These are phyloP conservation scores for Aspergillus spinulosporus DNA, from an alignment of 2,329 filamentous ascomycete genomes.

Conservation along the genomic window DNA sequence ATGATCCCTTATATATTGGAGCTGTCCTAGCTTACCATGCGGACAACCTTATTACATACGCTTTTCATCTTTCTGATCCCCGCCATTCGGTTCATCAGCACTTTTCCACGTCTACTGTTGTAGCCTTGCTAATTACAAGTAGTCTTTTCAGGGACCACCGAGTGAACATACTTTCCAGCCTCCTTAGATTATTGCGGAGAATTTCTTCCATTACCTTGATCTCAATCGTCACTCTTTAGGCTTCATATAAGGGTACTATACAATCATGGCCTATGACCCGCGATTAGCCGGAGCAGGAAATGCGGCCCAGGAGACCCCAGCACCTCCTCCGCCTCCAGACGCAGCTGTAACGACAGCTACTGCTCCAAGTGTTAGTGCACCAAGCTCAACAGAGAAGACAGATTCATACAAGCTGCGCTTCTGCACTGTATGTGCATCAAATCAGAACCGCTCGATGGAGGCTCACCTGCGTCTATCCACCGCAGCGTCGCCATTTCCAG, in stretches of 20 bases:
- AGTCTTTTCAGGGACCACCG: slow-evolving; percentile 35
- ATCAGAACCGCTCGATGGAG: slow-evolving; percentile 99
- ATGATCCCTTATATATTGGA: slow-evolving; percentile 69
- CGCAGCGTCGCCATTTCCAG: slow-evolving; percentile 82
- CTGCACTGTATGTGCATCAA: slow-evolving; percentile 98
- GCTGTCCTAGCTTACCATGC: slow-evolving; percentile 68
- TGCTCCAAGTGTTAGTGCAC: not conserved
- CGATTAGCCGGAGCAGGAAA: slow-evolving; percentile 51
- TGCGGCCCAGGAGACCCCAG: slow-evolving; percentile 42
- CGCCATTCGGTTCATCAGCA: slow-evolving; percentile 13
- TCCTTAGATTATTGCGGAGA: slow-evolving; percentile 29
- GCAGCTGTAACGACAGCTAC: slow-evolving; percentile 31
- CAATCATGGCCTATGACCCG: slow-evolving; percentile 53
- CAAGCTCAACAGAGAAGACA: slow-evolving; percentile 4
- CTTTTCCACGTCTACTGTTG: not conserved
- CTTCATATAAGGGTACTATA: slow-evolving; percentile 13
- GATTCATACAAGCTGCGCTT: slow-evolving; percentile 87
- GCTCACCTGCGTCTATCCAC: slow-evolving; percentile 90
- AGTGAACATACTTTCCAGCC: slow-evolving; percentile 38
- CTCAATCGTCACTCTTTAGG: slow-evolving; percentile 19
- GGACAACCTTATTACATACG: slow-evolving; percentile 63
- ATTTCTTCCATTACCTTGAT: slow-evolving; percentile 18
- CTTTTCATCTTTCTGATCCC: slow-evolving; percentile 34
- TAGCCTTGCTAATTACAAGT: slow-evolving; percentile 27
- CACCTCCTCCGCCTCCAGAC: slow-evolving; percentile 49